A percentile compares a stretch with the other conserved stretches of the same genome.
These are phyloP conservation scores for Endothia cerciana DNA, from an alignment of 2,329 filamentous ascomycete species.

Conservation along the genomic window DNA sequence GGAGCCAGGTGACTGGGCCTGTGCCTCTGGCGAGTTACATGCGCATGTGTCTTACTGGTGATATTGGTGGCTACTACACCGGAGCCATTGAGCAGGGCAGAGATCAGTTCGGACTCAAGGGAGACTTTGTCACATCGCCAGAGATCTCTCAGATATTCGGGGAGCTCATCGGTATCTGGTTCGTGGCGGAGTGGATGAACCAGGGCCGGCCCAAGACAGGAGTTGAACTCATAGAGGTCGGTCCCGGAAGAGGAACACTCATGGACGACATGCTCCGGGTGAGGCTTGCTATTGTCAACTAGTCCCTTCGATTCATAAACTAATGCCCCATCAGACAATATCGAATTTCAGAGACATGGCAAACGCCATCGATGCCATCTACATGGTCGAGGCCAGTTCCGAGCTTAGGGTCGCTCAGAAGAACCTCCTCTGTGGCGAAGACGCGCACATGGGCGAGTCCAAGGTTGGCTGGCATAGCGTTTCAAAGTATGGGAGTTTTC, in stretches of 20 bases:
- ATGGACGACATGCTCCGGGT: conserved; percentile 97
- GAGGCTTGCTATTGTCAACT: conserved; percentile 37
- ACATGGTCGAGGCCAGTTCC: conserved; percentile 91
- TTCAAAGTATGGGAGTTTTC: conserved; percentile 73
- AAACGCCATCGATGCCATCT: conserved; percentile 80
- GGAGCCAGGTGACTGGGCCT: conserved; percentile 71
- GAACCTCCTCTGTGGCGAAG: conserved; percentile 75
- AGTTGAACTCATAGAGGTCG: conserved; percentile 90
- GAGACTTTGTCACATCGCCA: conserved; percentile 95
- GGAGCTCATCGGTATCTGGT: conserved; percentile 91
- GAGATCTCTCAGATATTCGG: conserved; percentile 98
- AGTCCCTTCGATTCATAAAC: not conserved
- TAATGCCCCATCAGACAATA: conserved; percentile 64
- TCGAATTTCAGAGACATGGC: conserved; percentile 80
- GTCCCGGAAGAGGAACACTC: conserved; percentile 89
- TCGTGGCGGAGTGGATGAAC: conserved; percentile 94
- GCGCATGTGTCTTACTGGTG: conserved; percentile 96
- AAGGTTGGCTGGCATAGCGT: conserved; percentile 74
- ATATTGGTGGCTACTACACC: conserved; percentile 92
- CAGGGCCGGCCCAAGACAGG: conserved; percentile 76
- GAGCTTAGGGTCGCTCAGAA: conserved; percentile 79
- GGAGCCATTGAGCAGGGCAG: conserved; percentile 67
- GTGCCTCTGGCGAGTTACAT: conserved; percentile 93
- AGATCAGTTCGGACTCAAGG: conserved; percentile 90
- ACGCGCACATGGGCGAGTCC: conserved; percentile 69